Base-by-base conservation (phyloP, 2,329 filamentous ascomycete species). In the Venturia pyrina region DNA sequence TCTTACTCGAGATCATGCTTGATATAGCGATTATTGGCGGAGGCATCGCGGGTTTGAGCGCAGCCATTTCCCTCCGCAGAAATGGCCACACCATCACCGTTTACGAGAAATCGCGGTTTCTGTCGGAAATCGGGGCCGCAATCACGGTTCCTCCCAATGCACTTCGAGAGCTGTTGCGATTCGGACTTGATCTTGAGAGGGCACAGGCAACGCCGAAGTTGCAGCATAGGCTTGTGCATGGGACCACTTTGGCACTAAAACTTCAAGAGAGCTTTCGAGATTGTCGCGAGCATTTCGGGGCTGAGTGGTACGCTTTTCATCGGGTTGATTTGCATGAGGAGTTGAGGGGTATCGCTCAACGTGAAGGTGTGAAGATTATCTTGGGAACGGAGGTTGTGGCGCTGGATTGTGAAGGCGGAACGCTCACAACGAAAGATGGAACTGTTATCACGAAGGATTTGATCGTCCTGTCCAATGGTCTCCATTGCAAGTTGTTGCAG, bases 141-240 rank as follows among this genome's bases (percentile, higher is more conserved):
- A 78, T 79, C 41, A 76, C 78, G 69, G 72, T 78, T 6, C 75
- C 75, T 0, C 73, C 77, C 8, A 78, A 78, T 66, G 73, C 75
- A 5, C 69, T 70, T 1, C 70, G 71, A 0, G 68, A 77, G 0
- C 70, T 78, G 4, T 61, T 69, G 32, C 66, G 67, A 62, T 77
- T 75, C 72, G 76, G 76, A 8, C 68, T 78, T 1, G 68, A 67
- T 48, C 69, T 71, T 56, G 63, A 66, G 41, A 66, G 63, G 37
- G 63, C 69, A 63, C 64, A 68, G 37, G 69, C 63, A 48, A 70
- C 60, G 32, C 37, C 34, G 8, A 46, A 63, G 15, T 40, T 21
- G 32, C 34, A 43, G 19, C 1, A 28, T 13, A 28, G 37, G 6
- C 6, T 63, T 32, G 19, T 24, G 46, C n/a, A 50, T n/a, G 46